Evolutionary conservation across 345 rosid species (phyloP), one percentile per base, ranked within the genome.

Genomic region (Lenwebbia sp.): DNA sequence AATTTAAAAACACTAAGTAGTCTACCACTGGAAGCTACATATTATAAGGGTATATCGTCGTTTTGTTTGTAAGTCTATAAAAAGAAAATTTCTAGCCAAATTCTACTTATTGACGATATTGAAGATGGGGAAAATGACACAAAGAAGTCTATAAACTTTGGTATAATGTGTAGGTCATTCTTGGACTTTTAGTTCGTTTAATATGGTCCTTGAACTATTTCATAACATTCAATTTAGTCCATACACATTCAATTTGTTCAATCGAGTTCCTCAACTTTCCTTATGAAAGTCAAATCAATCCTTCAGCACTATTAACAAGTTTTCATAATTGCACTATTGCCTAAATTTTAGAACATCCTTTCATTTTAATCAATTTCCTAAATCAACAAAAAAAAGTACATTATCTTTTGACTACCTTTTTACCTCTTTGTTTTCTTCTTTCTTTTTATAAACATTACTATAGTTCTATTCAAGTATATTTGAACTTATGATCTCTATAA

Each of bases 11-110:
- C 9, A 30, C 37, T 58, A 2, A 15, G 33, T n/a, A 5, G n/a
- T 58, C 19, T n/a, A 5, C 0, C 0, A 0, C 7, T 1, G 0
- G 70, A 58, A 26, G 28, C 50, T 47, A 47, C 50, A 47, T 47
- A 47, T 47, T 47, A 47, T 47, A 7, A 47, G 47, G 47, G 8
- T 49, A 49, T 49, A 2, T 10, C 50, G 12, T 49, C 2, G 51
- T 49, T 49, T 10, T 49, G 51, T 49, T 62, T 62, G 75, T 17
- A 62, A 30, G 22, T 28, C 74, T 9, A 10, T 1, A 60, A 60
- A n/a, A 60, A 6, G 30, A 6, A 13, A 60, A 6, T 54, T 21
- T 54, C 56, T 7, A 54, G 56, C 22, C 4, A 21, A 7, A 54
- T 54, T 54, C 56, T 21, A 54, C 25, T 19, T 54, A 19, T 1